Conservation (phyloP, 306 rosid species). For the Rosa lucieae region DNA sequence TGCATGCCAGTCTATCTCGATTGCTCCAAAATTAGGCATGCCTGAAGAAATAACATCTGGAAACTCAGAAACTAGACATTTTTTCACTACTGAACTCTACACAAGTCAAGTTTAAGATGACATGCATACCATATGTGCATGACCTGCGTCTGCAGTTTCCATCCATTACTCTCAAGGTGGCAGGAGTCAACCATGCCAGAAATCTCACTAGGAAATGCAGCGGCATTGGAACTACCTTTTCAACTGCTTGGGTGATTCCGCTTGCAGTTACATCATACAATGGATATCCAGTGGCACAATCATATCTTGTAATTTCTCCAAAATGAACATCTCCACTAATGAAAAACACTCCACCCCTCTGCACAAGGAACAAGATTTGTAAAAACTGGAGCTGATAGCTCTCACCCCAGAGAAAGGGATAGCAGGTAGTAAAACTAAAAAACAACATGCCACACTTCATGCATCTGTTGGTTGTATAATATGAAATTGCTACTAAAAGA, state of each 20-base stretch:
- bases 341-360: constrained; percentile 73
- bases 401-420: not conserved
- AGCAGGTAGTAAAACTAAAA: constrained; percentile 13
- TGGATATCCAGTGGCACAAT: constrained; percentile 71
- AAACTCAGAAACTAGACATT: constrained; percentile 18
- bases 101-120: constrained; percentile 9
- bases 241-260: constrained; percentile 78
- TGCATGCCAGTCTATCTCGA: constrained; percentile 72
- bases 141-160: constrained; percentile 64
- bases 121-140: constrained; percentile 61
- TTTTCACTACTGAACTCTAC: not conserved
- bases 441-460: not conserved
- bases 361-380: constrained; percentile 26
- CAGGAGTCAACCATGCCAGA: constrained; percentile 60
- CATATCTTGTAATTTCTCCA: constrained; percentile 77
- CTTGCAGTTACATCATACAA: constrained; percentile 78
- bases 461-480: not conserved
- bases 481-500: constrained; percentile 2
- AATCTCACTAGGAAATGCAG: constrained; percentile 54
- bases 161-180: constrained; percentile 68
- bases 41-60: constrained; percentile 45
- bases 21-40: constrained; percentile 74
- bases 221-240: constrained; percentile 49
- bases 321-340: constrained; percentile 92
- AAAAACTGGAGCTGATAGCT: not conserved